Base-by-base conservation (phyloP, 2,329 filamentous ascomycete species). In the Colletotrichum falcatum region DNA sequence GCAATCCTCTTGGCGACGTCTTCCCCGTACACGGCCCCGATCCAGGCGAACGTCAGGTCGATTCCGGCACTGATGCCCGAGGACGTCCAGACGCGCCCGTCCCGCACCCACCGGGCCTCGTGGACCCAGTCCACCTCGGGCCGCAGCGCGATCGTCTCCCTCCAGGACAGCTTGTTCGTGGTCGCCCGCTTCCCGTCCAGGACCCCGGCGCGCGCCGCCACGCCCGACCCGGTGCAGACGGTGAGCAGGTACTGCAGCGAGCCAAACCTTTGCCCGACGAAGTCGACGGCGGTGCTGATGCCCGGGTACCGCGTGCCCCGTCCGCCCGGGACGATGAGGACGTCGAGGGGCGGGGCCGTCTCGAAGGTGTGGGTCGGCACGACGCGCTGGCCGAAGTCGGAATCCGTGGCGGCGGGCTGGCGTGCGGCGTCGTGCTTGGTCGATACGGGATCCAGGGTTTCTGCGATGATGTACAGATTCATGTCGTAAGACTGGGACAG, bases 21-120 rank as follows among this genome's bases (percentile, higher is more conserved):
- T 53, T 85, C 81, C 0, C 89, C 89, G 77, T 85, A 91, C 5
- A 87, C 78, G 39, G 83, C 79, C 44, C 76, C 82, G 23, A 91
- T 82, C 78, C 87, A 91, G 1, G 87, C 89, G 75, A 89, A 83
- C 53, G 84, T 87, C 70, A 87, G 80, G 80, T 92, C 90, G 55
- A 90, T 90, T 0, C 90, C 90, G 1, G 90, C 89, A 66, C 82
- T 85, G 6, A 90, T 84, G 0, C 88, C 88, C 0, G 85, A 86
- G 1, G 84, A 85, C 2, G 86, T 88, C 88, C 88, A 90, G 2
- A 89, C 78, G 66, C 88, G 87, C 0, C 85, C 87, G 76, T 89
- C 86, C 0, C 79, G 78, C 0, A 89, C 85, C 88, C 88, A 90
- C n/a, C 88, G 79, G 23, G 88, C 88, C 51, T 81, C 79, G 0